phyloP scores from a whole-genome alignment of 768 basidiomycete species.

The Tremella yokohamensis region DNA sequence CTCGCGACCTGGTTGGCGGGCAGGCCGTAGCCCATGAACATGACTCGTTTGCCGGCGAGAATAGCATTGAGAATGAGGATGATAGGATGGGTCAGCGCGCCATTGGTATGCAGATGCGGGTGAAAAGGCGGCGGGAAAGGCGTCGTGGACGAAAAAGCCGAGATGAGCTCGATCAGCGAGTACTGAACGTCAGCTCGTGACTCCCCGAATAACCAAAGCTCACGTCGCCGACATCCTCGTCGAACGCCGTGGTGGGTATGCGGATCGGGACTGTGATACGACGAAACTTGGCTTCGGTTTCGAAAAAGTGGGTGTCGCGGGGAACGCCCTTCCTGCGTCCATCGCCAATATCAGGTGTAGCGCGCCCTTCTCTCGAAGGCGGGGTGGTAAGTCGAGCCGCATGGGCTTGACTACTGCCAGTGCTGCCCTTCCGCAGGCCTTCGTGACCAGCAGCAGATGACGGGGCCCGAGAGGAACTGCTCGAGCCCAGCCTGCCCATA shows the following conservation, averaged over 20 bases:
- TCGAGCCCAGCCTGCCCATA: slow-evolving; percentile 6
- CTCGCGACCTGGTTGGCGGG: slow-evolving; percentile 86
- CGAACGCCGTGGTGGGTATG: slow-evolving; percentile 81
- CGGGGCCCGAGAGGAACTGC: too few species aligned
- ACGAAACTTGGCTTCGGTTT: slow-evolving; percentile 78
- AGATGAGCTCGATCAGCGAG: slow-evolving; percentile 83
- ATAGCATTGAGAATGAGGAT: slow-evolving; percentile 95
- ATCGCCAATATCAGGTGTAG: slow-evolving; percentile 14
- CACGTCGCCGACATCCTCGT: slow-evolving; percentile 96
- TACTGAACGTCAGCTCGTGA: slow-evolving; percentile 60
- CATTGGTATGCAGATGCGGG: slow-evolving; percentile 90
- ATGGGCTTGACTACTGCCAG: slow-evolving; percentile 12
- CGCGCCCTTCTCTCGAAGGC: slow-evolving; percentile 18
- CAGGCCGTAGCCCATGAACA: slow-evolving; percentile 85
- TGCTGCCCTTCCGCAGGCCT: slow-evolving; percentile 18
- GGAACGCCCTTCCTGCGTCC: slow-evolving; percentile 30
- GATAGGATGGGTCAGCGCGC: slow-evolving; percentile 83
- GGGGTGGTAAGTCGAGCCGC: slow-evolving; percentile 9
- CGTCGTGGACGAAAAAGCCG: slow-evolving; percentile 70
- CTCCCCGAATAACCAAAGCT: slow-evolving; percentile 41
- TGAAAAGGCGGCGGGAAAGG: slow-evolving; percentile 63
- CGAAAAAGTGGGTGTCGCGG: slow-evolving; percentile 92
- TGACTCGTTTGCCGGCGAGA: slow-evolving; percentile 89
- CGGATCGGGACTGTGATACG: slow-evolving; percentile 79
- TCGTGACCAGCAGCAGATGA: neutral